These are phyloP conservation scores for Hirsutella minnesotensis DNA, from an alignment of 2,329 filamentous ascomycete species.

Conservation along the genomic window DNA sequence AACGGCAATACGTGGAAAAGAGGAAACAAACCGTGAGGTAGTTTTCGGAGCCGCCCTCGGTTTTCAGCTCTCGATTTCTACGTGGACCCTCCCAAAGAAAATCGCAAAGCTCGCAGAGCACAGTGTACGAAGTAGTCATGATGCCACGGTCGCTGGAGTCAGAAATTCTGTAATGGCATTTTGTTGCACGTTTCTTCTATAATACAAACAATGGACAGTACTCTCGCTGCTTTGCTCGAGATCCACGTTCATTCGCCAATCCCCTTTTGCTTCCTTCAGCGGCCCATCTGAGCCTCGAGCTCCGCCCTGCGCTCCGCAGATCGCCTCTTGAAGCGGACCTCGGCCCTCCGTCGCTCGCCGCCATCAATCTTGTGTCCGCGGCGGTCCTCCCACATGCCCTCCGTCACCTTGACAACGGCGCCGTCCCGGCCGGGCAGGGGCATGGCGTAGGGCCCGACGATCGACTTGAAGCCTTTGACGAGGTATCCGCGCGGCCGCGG, in stretches of 20 bases:
- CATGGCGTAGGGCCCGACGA: constrained; percentile 64
- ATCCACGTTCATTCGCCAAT: not conserved
- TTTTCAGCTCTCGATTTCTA: no score
- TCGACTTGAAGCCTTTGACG: constrained; percentile 54
- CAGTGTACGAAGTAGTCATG: no score
- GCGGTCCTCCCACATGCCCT: constrained; percentile 88
- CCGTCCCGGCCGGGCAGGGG: constrained; percentile 53
- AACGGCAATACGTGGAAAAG: no score
- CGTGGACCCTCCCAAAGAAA: no score
- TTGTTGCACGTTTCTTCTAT: no score
- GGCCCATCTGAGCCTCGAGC: constrained; percentile 29
- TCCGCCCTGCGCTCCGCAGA: constrained; percentile 67
- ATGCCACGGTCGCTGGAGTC: no score
- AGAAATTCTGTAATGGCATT: no score
- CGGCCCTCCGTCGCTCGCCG: constrained; percentile 78
- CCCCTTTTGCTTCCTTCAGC: constrained; percentile 11
- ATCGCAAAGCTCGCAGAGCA: no score
- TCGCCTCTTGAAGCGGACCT: constrained; percentile 78
- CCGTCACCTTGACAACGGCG: constrained; percentile 57
- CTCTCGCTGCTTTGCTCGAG: not conserved
- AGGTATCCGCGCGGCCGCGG: constrained; percentile 37
- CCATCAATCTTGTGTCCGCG: constrained; percentile 89
- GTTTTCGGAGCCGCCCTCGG: no score
- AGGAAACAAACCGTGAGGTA: no score
- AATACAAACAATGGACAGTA: no score